A percentile compares a stretch with the other conserved stretches of the same genome.
These are phyloP conservation scores for Ustilago esculenta DNA, from an alignment of 1,284 basidiomycete genomes.

Conservation along the genomic window DNA sequence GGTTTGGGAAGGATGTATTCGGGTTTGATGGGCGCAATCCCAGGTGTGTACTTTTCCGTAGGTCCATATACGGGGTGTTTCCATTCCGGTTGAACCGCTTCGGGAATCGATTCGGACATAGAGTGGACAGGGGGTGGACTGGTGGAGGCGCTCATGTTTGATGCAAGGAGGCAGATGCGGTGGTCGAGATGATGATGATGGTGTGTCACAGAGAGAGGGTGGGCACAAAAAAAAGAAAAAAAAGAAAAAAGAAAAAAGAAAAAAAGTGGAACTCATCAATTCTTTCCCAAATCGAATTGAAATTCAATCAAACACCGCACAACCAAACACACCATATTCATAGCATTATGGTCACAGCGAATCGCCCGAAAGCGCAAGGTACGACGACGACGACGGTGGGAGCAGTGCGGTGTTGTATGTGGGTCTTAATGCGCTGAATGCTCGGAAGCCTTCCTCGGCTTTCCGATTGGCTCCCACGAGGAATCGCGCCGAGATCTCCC, in stretches of 20 bases:
- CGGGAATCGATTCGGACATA: too few species aligned
- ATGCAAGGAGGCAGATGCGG: too few species aligned
- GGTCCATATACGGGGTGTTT: conserved; percentile 43
- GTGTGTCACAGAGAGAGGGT: too few species aligned
- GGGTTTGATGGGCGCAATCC: conserved; percentile 47
- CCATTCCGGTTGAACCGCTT: too few species aligned
- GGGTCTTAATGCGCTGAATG: conserved; percentile 2
- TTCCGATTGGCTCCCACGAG: conserved; percentile 70
- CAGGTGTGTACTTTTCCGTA: conserved; percentile 47
- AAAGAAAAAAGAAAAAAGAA: too few species aligned
- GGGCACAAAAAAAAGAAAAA: too few species aligned
- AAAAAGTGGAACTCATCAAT: too few species aligned
- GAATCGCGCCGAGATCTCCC: conserved; percentile 84
- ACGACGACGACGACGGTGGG: not conserved
- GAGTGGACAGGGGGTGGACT: too few species aligned
- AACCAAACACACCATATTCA: not conserved
- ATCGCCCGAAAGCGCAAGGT: conserved; percentile 11
- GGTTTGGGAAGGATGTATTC: conserved; percentile 44
- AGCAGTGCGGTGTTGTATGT: not conserved
- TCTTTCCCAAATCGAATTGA: too few species aligned
- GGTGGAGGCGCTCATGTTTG: too few species aligned
- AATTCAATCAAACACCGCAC: not conserved
- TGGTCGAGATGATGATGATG: too few species aligned
- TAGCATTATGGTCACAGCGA: conserved; percentile 5
- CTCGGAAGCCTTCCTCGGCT: conserved; percentile 21